Conservation (phyloP, 192 early-diverging fungal genomes). For the Mortierella hygrophila region DNA sequence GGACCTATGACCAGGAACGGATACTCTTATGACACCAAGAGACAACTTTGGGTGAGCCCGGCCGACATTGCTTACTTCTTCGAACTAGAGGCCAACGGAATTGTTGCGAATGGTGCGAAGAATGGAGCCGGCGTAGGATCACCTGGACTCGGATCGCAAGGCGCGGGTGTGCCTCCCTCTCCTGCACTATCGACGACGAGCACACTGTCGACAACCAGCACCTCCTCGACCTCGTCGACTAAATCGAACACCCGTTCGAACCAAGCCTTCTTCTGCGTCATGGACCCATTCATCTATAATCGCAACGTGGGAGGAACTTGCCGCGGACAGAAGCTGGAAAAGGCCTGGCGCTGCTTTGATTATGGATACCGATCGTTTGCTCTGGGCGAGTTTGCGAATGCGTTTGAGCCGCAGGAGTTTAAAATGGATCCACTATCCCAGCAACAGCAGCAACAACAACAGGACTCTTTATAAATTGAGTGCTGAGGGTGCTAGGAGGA, state of each 20-base stretch:
- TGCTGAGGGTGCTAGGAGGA: not conserved
- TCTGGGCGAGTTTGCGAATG: conserved; percentile 15
- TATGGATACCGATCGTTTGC: conserved; percentile 35
- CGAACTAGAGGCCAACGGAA: conserved; percentile 24
- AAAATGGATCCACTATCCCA: not conserved
- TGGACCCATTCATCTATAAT: conserved; percentile 34
- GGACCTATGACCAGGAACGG: not conserved
- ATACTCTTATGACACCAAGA: conserved; percentile 15
- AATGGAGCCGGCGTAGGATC: not conserved
- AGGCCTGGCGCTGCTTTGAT: conserved; percentile 46
- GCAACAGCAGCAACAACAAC: not conserved
- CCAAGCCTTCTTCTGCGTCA: conserved; percentile 37
- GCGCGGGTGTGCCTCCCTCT: not conserved
- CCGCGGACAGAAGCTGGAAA: conserved; percentile 25
- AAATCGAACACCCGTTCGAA: not conserved
- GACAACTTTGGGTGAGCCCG: conserved; percentile 15
- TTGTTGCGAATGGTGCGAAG: not conserved
- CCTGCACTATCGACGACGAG: not conserved
- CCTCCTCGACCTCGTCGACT: not conserved
- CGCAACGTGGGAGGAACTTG: conserved; percentile 43
- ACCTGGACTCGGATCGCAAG: not conserved
- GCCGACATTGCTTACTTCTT: conserved; percentile 21
- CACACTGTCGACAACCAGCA: not conserved
- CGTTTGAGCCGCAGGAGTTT: conserved; percentile 16
- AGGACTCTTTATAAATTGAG: not conserved